phyloP scores from a whole-genome alignment of 75 land plant genomes.

The Pinus tabuliformis region DNA sequence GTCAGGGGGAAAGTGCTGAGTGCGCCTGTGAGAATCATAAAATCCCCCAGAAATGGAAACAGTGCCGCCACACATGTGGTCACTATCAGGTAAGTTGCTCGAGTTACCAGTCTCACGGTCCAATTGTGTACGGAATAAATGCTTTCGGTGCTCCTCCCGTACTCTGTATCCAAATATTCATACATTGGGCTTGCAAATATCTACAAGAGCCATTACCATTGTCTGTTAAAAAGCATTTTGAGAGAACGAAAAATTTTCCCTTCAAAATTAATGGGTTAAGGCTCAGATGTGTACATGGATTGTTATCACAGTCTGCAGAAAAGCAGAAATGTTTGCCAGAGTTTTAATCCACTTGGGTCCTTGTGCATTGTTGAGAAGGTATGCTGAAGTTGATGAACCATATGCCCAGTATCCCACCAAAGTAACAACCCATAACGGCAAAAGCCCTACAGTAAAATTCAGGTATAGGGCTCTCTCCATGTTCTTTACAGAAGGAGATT shows the following conservation, averaged over 20 bases:
- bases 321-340: conserved; percentile 64
- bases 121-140: conserved; percentile 31
- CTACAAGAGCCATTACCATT: conserved; percentile 18
- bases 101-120: conserved; percentile 39
- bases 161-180: conserved; percentile 74
- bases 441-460: conserved; percentile 61
- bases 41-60: conserved; percentile 78
- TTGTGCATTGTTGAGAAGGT: conserved; percentile 56
- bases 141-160: conserved; percentile 40
- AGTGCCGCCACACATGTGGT: conserved; percentile 70
- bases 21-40: conserved; percentile 80
- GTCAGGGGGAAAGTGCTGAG: conserved; percentile 75
- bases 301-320: conserved; percentile 74
- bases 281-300: conserved; percentile 54
- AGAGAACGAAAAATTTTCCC: background rate
- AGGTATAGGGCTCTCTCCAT: conserved; percentile 72
- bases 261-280: background rate
- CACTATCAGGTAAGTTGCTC: conserved; percentile 64
- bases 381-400: conserved; percentile 59
- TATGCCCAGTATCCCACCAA: conserved; percentile 91
- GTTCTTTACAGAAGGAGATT: conserved; percentile 57
- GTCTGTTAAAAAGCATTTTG: background rate
- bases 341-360: conserved; percentile 64
- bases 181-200: conserved; percentile 92
- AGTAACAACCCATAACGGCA: conserved; percentile 58